Base-by-base conservation (phyloP, 257 asterid species). In the Solanum clarkiae region DNA sequence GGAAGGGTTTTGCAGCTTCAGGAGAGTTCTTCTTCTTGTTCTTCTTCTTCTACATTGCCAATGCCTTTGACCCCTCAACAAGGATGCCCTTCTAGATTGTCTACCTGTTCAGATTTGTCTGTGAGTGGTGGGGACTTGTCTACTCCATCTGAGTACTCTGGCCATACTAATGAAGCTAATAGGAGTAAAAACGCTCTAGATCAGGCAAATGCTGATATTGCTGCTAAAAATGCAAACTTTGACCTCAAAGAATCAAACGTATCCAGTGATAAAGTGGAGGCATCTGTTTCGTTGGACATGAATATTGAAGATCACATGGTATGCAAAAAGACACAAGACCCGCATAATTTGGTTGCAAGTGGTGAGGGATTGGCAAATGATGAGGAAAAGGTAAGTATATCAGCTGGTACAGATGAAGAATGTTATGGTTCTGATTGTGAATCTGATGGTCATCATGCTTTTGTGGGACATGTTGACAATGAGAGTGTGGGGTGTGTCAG, bases 381-480 rank as follows among this genome's bases (percentile, higher is more conserved):
- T 15, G 95, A 90, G 80, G 93, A 88, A 84, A 88, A 92, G 89
- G 81, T 85, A 32, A 87, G 89, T 70, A 70, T 89, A 80, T 88
- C 92, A 51, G 84, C 89, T 82, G 92, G 86, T 84, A 87, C 87
- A 87, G 96, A 92, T 87, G 93, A 92, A 85, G 92, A 88, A 57
- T 69, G 89, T 69, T 86, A 85, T 87, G 92, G 91, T 84, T 92
- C 94, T 83, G 97, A 93, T 86, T 87, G 65, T 80, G 93, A 91
- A 90, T 90, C 94, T 26, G 90, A 86, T 83, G 93, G 92, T 83
- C 88, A 88, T 84, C 87, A 80, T 88, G 89, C 87, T 62, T 62
- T 81, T 84, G 88, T 65, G 51, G 66, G 85, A 75, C 80, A 32
- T 36, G 71, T 65, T 85, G 88, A 77, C 57, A 55, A 24, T 20